phyloP scores from a whole-genome alignment of 164 flowering plant species.

The Hamamelis virginiana region DNA sequence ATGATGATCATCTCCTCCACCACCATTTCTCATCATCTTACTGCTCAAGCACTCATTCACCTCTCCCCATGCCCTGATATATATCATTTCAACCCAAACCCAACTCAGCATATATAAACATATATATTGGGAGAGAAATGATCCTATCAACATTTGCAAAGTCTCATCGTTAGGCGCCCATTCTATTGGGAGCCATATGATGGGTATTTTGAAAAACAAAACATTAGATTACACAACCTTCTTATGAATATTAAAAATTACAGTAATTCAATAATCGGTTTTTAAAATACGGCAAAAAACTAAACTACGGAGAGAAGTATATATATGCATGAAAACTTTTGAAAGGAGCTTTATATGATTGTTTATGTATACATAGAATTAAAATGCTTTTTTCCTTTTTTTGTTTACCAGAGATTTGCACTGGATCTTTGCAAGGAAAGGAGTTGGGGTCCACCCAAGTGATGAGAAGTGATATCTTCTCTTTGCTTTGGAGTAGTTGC shows the following conservation, averaged over 20 bases:
- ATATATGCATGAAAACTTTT: conserved; percentile 5
- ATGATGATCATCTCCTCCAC: conserved; percentile 25
- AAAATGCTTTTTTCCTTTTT: no score
- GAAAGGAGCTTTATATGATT: no score
- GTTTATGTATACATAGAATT: no score
- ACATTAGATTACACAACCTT: no score
- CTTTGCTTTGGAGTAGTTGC: conserved; percentile 27
- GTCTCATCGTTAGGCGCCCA: no score
- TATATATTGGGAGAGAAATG: conserved; percentile 7
- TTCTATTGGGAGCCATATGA: no score
- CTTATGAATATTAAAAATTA: no score
- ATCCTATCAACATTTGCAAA: no score
- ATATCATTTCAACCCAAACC: not conserved
- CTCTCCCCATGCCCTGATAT: conserved; percentile 63
- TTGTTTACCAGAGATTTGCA: conserved; percentile 65
- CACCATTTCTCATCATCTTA: conserved; percentile 26
- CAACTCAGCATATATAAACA: not conserved
- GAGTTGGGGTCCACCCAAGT: conserved; percentile 32
- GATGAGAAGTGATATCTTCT: conserved; percentile 16
- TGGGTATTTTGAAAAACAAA: no score
- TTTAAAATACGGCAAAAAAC: no score
- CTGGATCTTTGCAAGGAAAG: conserved; percentile 46
- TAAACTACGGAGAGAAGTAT: conserved; percentile 3
- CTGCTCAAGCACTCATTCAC: conserved; percentile 28
- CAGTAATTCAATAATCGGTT: no score